phyloP scores from a whole-genome alignment of 2,329 filamentous ascomycete species.

The Lithohypha guttulata region DNA sequence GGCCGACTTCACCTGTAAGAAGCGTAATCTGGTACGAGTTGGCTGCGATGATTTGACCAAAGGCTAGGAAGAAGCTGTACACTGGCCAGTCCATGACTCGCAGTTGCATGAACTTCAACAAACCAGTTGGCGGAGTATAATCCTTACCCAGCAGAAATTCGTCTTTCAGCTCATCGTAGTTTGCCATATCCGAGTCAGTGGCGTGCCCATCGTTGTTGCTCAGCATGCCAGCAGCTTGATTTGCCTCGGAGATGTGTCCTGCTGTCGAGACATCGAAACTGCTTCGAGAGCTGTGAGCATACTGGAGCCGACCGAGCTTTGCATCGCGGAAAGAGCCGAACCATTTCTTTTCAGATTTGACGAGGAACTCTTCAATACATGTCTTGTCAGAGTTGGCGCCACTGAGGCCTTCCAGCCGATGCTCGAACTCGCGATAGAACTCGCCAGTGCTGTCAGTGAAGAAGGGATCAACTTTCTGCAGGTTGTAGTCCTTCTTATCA shows the following conservation, averaged over 20 bases:
- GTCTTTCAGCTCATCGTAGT: conserved; percentile 27
- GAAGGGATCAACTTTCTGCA: conserved; percentile 57
- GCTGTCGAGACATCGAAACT: conserved; percentile 21
- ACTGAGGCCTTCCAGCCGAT: conserved; percentile 44
- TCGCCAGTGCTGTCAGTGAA: conserved; percentile 55
- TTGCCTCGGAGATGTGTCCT: too few relatives aligned
- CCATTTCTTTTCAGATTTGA: conserved; percentile 58
- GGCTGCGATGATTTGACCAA: conserved; percentile 53
- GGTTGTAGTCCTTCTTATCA: conserved; percentile 50
- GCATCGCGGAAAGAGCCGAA: conserved; percentile 49
- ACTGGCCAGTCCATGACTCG: conserved; percentile 55
- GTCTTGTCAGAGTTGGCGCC: conserved; percentile 49
- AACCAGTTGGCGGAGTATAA: conserved; percentile 46
- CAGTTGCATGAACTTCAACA: conserved; percentile 45
- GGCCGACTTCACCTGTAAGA: conserved; percentile 52
- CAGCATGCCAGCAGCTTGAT: conserved; percentile 8
- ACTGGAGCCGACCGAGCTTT: conserved; percentile 42
- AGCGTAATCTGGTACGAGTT: conserved; percentile 60
- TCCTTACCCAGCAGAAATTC: conserved; percentile 47
- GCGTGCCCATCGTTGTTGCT: conserved; percentile 21
- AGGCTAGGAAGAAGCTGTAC: conserved; percentile 50
- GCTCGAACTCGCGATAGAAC: conserved; percentile 49
- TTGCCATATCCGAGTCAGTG: neutral
- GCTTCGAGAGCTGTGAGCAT: conserved; percentile 10
- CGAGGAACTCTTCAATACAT: conserved; percentile 55